Evolutionary conservation across 768 basidiomycete species (phyloP).

Genomic region (Rubroboletus satanas): DNA sequence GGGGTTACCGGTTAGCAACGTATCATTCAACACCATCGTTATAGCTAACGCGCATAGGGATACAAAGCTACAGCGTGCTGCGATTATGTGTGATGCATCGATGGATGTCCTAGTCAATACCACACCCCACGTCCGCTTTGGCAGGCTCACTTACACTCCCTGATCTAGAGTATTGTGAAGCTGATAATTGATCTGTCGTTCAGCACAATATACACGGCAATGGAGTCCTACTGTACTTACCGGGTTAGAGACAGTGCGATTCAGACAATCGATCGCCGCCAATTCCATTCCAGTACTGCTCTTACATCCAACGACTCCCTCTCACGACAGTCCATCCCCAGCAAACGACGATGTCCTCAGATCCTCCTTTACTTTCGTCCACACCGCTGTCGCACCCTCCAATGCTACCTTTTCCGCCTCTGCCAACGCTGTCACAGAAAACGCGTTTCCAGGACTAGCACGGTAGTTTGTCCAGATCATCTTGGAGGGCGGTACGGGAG

Average conservation of each 20-base stretch:
- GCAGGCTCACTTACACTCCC: background rate
- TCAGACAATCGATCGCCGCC: background rate
- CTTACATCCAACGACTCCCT: conserved; percentile 20
- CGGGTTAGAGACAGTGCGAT: background rate
- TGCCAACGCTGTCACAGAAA: conserved; percentile 40
- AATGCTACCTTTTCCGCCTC: conserved; percentile 49
- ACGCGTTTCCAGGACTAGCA: conserved; percentile 21
- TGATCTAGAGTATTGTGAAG: background rate
- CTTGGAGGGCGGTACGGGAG: conserved; percentile 23
- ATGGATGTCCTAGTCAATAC: background rate
- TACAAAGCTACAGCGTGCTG: background rate
- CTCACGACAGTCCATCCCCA: conserved; percentile 34
- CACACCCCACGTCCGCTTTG: background rate
- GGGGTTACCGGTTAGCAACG: background rate
- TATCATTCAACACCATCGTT: too few species aligned
- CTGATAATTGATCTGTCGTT: background rate
- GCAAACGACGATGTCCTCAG: conserved; percentile 22
- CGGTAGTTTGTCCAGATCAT: conserved; percentile 25
- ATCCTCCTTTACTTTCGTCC: conserved; percentile 45
- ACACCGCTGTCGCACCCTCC: conserved; percentile 44
- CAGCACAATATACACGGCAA: background rate
- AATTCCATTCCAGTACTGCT: background rate
- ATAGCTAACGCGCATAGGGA: background rate
- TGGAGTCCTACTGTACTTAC: background rate
- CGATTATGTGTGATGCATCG: background rate